Evolutionary conservation across 2,329 filamentous ascomycete genomes (phyloP).

Genomic region (Rhinocladiella similis): DNA sequence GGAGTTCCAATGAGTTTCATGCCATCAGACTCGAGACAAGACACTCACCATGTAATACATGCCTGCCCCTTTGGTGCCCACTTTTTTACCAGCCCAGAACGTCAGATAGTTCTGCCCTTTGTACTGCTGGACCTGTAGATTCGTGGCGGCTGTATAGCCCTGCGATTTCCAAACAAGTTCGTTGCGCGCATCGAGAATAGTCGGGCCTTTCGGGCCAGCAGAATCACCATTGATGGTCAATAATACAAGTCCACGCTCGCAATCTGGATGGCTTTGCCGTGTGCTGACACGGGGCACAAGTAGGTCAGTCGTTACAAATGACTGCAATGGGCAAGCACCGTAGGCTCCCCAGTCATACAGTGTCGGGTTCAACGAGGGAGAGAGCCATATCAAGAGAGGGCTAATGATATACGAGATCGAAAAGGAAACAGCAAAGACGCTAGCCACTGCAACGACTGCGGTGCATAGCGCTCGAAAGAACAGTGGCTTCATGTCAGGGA

Average conservation of each 20-base stretch:
- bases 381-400: slow-evolving; percentile 15
- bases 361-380: slow-evolving; percentile 16
- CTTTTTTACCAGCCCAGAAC: slow-evolving; percentile 51
- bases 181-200: slow-evolving; percentile 47
- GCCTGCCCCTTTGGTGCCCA: slow-evolving; percentile 50
- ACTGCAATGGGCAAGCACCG: slow-evolving; percentile 15
- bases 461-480: slow-evolving; percentile 1
- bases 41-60: slow-evolving; percentile 47
- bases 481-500: slow-evolving; percentile 9
- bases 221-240: slow-evolving; percentile 40
- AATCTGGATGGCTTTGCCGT: slow-evolving; percentile 32
- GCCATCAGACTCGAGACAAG: slow-evolving; percentile 16
- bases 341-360: slow-evolving; percentile 21
- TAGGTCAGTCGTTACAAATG: slow-evolving; percentile 18
- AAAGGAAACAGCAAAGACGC: slow-evolving; percentile 3
- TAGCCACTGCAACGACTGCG: background rate
- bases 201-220: slow-evolving; percentile 40
- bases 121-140: slow-evolving; percentile 47
- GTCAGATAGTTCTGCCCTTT: slow-evolving; percentile 47
- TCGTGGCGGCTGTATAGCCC: slow-evolving; percentile 42
- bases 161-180: slow-evolving; percentile 48
- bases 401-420: slow-evolving; percentile 5
- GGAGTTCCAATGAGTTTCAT: background rate
- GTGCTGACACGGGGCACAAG: slow-evolving; percentile 27
- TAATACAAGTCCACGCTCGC: slow-evolving; percentile 44